Evolutionary conservation across 192 early-diverging fungal genomes (phyloP), one percentile per base, ranked within the genome.

Genomic region (Backusella tuberculispora): DNA sequence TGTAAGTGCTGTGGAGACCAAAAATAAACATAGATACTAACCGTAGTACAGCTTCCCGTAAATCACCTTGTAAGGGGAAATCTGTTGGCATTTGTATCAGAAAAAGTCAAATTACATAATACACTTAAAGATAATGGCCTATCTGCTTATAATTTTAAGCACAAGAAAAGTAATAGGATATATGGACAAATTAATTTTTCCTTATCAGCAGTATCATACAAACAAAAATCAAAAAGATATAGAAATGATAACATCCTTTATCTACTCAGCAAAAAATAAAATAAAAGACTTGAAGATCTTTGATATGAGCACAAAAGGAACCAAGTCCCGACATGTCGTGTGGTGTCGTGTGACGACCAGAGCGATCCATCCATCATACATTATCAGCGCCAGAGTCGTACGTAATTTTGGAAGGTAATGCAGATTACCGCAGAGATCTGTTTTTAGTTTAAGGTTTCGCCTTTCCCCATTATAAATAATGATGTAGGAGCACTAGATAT

Each of bases 341-440:
- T 96, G 97, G 9, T 97, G 95, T 79, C 84, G 92, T 50, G 85
- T 97, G 50, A 88, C 85, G 15, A 89, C 90, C 10, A 96, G 97
- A 47, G 86, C 85, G 29, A 76, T 99, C 29, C 43, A 76, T 99
- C 29, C 43, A 72, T 67, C 84, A 87, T 26, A 19, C 38, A 87
- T 83, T 29, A 81, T 87, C 66, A 82, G 84, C 67, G 85, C 92
- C 17, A 85, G 90, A 34, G 80, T 95, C 60, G 74, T 95, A 60
- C 86, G 96, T 47, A 76, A 66, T 96, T 42, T 94, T 89, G 86
- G 87, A 90, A 69, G 94, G 95, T 81, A 86, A 81, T 60, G 53
- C 53, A 60, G 53, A 26, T 26, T 60, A 24, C 10, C 2, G 12
- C 21, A 24, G 21, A 24, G 29, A 60, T 60, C 53, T 60, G 53